A percentile compares a stretch with the other conserved stretches of the same genome.
These are phyloP conservation scores for Coleophoma crateriformis DNA, from an alignment of 2,329 filamentous ascomycete genomes.

Conservation along the genomic window DNA sequence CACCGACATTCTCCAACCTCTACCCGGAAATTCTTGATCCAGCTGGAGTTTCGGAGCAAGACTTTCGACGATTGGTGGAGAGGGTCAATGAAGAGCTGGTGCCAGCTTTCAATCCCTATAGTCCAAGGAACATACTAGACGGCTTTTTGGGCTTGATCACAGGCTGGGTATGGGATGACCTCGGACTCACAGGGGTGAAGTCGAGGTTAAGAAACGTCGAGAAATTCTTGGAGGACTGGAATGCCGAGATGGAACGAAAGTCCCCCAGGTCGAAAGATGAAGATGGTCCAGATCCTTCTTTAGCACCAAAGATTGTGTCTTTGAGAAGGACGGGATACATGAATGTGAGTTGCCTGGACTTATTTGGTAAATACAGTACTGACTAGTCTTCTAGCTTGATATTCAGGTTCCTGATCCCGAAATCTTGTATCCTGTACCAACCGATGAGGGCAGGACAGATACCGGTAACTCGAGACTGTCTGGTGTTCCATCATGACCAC, in stretches of 20 bases:
- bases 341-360: constrained; percentile 48
- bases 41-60: constrained; percentile 71
- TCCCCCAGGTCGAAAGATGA: constrained; percentile 32
- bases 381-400: constrained; percentile 52
- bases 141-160: constrained; percentile 74
- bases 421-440: constrained; percentile 38
- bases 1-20: constrained; percentile 88
- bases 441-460: constrained; percentile 7
- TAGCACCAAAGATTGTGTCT: constrained; percentile 67
- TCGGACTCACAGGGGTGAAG: constrained; percentile 75
- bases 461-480: constrained; percentile 9
- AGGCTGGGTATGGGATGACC: constrained; percentile 92
- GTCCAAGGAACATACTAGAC: constrained; percentile 72
- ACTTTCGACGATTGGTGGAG: constrained; percentile 78
- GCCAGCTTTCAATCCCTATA: constrained; percentile 75
- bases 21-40: constrained; percentile 96
- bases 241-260: constrained; percentile 59
- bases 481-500: background rate
- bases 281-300: constrained; percentile 31
- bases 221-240: constrained; percentile 82
- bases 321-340: constrained; percentile 83
- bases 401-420: constrained; percentile 79
- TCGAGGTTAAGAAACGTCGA: constrained; percentile 65
- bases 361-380: constrained; percentile 9
- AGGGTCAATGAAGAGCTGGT: constrained; percentile 75